Percentiles rank a stretch among this genome's conserved stretches.
Conservation (phyloP, 805 yeast species). For the Saccharomycopsis fibuligera region DNA sequence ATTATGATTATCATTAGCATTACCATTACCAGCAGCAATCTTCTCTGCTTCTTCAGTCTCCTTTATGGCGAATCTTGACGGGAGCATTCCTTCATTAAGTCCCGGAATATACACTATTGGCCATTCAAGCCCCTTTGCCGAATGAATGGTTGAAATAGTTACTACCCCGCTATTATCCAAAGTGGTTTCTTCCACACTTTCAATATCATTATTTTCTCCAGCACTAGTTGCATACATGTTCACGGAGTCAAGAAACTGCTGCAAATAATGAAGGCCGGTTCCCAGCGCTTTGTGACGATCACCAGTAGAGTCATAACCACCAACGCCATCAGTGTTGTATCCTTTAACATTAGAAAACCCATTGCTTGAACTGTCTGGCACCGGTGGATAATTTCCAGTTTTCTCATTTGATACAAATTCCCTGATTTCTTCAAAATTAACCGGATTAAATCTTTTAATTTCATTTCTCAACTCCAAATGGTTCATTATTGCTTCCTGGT, state of each 20-base stretch:
- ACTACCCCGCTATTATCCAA: constrained; percentile 28
- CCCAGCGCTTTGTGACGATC: not conserved
- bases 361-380: too few relatives aligned
- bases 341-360: too few relatives aligned
- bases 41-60: constrained; percentile 4
- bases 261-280: too few relatives aligned
- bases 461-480: constrained; percentile 36
- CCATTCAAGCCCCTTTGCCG: constrained; percentile 95
- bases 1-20: constrained; percentile 10
- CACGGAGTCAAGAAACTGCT: constrained; percentile 31
- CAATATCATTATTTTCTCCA: constrained; percentile 16
- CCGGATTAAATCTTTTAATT: constrained; percentile 31
- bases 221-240: constrained; percentile 29
- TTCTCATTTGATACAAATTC: constrained; percentile 15
- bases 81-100: constrained; percentile 57
- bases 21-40: too few relatives aligned
- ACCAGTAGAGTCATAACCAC: not conserved
- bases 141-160: constrained; percentile 77
- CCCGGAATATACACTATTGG: constrained; percentile 83
- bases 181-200: constrained; percentile 21
- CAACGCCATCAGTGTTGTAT: too few relatives aligned
- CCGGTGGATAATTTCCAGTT: constrained; percentile 4
- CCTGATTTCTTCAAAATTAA: not conserved
- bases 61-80: constrained; percentile 36
- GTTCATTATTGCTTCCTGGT: constrained; percentile 27